Evolutionary conservation across 352 stramenopile species (phyloP), one percentile per base, ranked within the genome.

Genomic region (Phytopythium oedochilum): DNA sequence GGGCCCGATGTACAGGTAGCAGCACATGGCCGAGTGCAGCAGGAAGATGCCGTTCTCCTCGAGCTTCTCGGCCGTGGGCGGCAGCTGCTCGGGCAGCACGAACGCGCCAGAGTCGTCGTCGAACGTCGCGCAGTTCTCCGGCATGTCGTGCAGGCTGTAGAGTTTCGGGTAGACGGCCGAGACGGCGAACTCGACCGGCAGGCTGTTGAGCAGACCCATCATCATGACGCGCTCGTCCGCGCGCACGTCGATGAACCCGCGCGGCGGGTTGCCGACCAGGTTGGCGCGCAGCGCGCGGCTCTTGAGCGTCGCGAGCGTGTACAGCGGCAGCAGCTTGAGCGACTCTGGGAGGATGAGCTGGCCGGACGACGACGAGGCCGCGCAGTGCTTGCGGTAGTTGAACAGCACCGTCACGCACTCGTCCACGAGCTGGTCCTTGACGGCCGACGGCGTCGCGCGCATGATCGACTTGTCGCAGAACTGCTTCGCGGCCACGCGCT

Each of bases 271-370:
- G 8, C 78, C 84, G 23, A 78, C 83, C 22, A 92, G 56, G 54
- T 96, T 96, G 34, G 68, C 82, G 39, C 89, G 79, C 29, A 97
- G 61, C n/a, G 86, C 87, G 28, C 85, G 76, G 51, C 78, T 92
- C 69, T 97, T 97, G 20, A 96, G 64, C 17, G 86, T 86, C 52
- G 80, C 81, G 31, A 96, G 60, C 26, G 80, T 94, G 78, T 96
- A 97, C 22, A 97, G 61, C 31, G 90, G 90, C 62, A 97, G 61
- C 40, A 96, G 56, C 69, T 96, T 96, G 26, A 97, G 77, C 53
- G 88, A 92, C 58, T 97, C 90, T 15, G 90, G 90, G 20, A 97
- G 68, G 36, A 97, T 97, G 23, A 97, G 81, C 60, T 97, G 90
- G 0, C 88, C 89, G 0, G 83, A 88, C 18, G 86, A 91, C n/a